These are phyloP conservation scores for Trebouxia gelatinosa DNA, from an alignment of 163 green algal species.

Conservation along the genomic window DNA sequence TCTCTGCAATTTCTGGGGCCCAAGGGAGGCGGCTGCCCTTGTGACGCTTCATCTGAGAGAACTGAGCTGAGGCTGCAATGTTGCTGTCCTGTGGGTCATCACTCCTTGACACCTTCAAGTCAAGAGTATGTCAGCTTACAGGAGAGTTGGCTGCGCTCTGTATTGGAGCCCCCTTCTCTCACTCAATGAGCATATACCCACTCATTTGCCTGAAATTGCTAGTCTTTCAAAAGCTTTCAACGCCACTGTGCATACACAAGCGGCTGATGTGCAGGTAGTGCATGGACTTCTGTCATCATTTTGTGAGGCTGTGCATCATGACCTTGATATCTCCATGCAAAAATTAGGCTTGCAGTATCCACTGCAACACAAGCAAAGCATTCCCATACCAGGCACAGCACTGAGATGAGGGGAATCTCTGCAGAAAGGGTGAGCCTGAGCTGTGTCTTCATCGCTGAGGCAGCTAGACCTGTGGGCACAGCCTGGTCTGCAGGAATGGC, in stretches of 20 bases:
- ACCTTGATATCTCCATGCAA: no score
- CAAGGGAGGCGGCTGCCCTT: conserved; percentile 10
- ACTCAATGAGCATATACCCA: no score
- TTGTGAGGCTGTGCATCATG: no score
- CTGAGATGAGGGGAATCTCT: conserved; percentile 39
- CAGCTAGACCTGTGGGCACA: neutral
- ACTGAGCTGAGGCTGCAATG: conserved; percentile 7
- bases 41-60: conserved; percentile 2
- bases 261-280: no score
- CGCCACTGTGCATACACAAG: no score
- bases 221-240: no score
- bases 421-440: conserved; percentile 33
- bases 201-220: no score
- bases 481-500: neutral
- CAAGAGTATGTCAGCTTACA: neutral
- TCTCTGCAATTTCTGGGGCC: conserved; percentile 18
- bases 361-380: no score
- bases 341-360: neutral
- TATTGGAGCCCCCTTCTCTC: no score
- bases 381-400: conserved; percentile 34
- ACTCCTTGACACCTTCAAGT: conserved; percentile 27
- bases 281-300: no score
- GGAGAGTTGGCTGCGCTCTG: no score
- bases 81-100: conserved; percentile 11
- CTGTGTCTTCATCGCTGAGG: conserved; percentile 33